Conservation (phyloP, 139 green algal species). For the Micromonas commoda region DNA sequence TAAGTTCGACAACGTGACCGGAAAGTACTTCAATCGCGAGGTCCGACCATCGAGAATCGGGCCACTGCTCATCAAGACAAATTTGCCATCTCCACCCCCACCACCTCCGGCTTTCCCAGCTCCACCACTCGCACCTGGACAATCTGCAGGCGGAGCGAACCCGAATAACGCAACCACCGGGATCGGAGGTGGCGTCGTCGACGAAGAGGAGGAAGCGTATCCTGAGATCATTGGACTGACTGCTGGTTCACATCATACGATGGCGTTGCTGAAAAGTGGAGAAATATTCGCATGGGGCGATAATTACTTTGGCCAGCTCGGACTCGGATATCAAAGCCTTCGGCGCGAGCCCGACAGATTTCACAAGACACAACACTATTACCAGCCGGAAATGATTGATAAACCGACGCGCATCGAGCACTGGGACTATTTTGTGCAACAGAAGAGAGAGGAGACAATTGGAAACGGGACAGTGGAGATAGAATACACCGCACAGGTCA, state of each 20-base stretch:
- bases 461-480: background rate
- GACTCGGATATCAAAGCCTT: constrained; percentile 2
- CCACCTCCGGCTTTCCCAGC: background rate
- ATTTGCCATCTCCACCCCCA: background rate
- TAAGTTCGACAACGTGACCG: constrained; percentile 11
- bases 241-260: background rate
- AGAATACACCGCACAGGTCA: background rate
- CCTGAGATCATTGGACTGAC: constrained; percentile 4
- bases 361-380: background rate
- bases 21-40: constrained; percentile 13
- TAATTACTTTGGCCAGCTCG: constrained; percentile 31
- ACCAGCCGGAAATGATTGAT: constrained; percentile 5
- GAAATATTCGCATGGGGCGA: constrained; percentile 32
- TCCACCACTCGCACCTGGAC: background rate
- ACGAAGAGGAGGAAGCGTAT: background rate
- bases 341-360: background rate
- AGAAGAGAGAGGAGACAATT: background rate
- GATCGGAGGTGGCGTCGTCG: background rate
- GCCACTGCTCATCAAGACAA: background rate
- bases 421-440: constrained; percentile 3
- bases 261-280: constrained; percentile 8
- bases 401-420: constrained; percentile 9
- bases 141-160: too few relatives aligned
- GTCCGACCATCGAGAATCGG: background rate
- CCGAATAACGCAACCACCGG: too few relatives aligned